Base-by-base conservation (phyloP, 192 early-diverging fungal genomes). In the Jimgerdemannia lactiflua region DNA sequence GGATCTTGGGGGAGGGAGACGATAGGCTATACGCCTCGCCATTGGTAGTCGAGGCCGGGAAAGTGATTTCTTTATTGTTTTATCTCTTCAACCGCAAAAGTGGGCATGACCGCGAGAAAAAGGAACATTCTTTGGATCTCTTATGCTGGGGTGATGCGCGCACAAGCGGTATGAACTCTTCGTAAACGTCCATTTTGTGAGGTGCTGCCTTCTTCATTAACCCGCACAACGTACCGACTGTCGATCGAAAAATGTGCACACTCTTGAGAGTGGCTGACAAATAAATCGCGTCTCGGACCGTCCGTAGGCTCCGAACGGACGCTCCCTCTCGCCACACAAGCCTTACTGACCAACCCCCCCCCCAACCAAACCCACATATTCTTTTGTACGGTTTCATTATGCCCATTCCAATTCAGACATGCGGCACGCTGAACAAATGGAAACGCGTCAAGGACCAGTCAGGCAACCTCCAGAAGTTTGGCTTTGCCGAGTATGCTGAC, bases 401-500 rank as follows among this genome's bases (percentile, higher is more conserved):
- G n/a, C 44, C 54, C 72, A 65, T 66, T 73, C 6, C 69, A n/a
- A n/a, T n/a, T 67, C 77, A 92, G 91, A 84, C 88, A n/a, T 94
- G 91, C 66, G 94, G 94, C 41, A 75, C 80, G 8, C 74, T 94
- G 14, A 67, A 79, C 43, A 83, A 82, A 41, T 95, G 92, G 92
- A 92, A 91, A 74, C 87, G 93, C 40, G 84, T 92, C 17, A 86
- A 81, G 70, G 92, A 94, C 72, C 77, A 80, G 42, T 59, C 81
- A 8, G 91, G 92, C 9, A 87, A 86, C 20, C 89, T 88, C 3
- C 93, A 91, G 68, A 86, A 83, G 0, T 94, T 92, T 82, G 93
- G 92, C 4, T 94, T 95, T 78, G 90, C 89, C 64, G 88, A 90
- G 64, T 95, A 91, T 78, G 87, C 83, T 4, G 79, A 92, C 69